Percentiles rank a stretch among this genome's conserved stretches.
Conservation (phyloP, 805 yeast genomes). For the Candida caryicola region DNA sequence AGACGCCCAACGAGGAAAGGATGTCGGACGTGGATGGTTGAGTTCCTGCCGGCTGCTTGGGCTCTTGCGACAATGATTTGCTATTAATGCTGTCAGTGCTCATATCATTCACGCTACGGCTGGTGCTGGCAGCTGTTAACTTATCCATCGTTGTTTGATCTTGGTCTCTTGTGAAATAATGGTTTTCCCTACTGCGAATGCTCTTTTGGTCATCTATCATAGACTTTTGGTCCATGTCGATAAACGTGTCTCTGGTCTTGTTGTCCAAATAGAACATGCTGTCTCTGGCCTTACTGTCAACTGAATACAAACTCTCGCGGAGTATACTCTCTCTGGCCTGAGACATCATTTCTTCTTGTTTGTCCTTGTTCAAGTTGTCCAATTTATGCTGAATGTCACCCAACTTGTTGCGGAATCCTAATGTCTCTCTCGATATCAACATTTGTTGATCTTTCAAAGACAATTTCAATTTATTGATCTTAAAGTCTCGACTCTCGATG, state of each 20-base stretch:
- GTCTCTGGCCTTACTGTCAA: conserved; percentile 13
- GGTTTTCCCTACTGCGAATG: background rate
- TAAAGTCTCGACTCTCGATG: conserved; percentile 53
- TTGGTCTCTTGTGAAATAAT: conserved; percentile 1
- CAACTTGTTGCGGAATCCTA: conserved; percentile 47
- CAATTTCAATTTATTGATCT: conserved; percentile 53
- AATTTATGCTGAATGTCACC: conserved; percentile 21
- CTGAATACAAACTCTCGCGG: conserved; percentile 14
- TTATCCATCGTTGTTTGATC: conserved; percentile 1
- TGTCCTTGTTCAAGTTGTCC: conserved; percentile 11
- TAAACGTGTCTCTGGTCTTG: conserved; percentile 11
- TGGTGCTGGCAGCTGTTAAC: background rate
- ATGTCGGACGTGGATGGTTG: background rate
- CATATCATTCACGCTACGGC: background rate
- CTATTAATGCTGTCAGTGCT: background rate
- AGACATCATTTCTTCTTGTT: conserved; percentile 12
- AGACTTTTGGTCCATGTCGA: conserved; percentile 10
- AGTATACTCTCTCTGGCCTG: conserved; percentile 13
- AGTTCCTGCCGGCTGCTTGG: background rate
- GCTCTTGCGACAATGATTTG: background rate
- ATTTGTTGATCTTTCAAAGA: conserved; percentile 50
- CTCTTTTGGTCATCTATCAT: conserved; percentile 6
- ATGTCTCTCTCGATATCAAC: conserved; percentile 47
- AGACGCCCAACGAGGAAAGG: background rate
- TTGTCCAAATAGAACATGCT: conserved; percentile 13